Conservation (phyloP, 1,284 basidiomycete species). For the Cryptococcus floricola region DNA sequence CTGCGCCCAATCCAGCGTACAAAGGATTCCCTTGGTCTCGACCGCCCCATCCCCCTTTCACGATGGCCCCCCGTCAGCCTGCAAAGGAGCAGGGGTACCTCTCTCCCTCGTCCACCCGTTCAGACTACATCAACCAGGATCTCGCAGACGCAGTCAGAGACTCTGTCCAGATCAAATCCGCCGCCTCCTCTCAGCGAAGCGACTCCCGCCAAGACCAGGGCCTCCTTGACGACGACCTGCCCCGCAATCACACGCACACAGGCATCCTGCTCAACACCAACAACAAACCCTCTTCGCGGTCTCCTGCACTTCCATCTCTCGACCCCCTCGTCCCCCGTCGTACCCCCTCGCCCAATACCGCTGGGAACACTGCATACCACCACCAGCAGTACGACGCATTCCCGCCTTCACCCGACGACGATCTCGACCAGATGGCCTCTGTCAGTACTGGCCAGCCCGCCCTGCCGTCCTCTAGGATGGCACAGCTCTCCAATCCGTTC, state of each 20-base stretch:
- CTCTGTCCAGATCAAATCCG: slow-evolving; percentile 35
- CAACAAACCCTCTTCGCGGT: neutral
- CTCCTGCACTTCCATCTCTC: slow-evolving; percentile 14
- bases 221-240: neutral
- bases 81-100: slow-evolving; percentile 14
- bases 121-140: slow-evolving; percentile 18
- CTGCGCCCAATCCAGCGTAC: neutral
- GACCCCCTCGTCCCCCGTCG: slow-evolving; percentile 18
- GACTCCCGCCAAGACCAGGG: neutral
- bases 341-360: slow-evolving; percentile 14
- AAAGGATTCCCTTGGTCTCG: neutral
- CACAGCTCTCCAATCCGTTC: slow-evolving; percentile 25
- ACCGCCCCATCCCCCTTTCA: neutral
- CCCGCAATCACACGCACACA: neutral
- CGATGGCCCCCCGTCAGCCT: slow-evolving; percentile 12
- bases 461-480: slow-evolving; percentile 18
- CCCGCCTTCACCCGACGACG: slow-evolving; percentile 17
- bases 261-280: neutral
- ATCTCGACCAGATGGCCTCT: slow-evolving; percentile 1
- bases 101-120: neutral
- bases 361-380: neutral
- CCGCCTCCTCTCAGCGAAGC: neutral
- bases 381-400: slow-evolving; percentile 11
- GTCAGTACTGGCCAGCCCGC: slow-evolving; percentile 10
- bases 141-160: slow-evolving; percentile 40